Base-by-base conservation (phyloP, 305 asterid genomes). In the Fraxinus dipetala region DNA sequence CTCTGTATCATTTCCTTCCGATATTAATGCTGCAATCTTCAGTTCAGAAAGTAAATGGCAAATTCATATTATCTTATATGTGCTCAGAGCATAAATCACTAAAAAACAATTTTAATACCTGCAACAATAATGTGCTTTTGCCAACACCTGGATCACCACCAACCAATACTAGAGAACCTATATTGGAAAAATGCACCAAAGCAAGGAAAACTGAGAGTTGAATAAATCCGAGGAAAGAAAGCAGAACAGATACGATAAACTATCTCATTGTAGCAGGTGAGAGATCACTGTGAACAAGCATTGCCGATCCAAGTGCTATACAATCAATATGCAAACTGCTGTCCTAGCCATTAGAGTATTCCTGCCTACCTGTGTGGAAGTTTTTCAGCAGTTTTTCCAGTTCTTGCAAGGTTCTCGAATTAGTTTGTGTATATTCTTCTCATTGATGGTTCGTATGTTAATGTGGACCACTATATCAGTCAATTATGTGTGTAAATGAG, bases 141-240 rank as follows among this genome's bases (percentile, higher is more conserved):
- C 99, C 99, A 69, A 96, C 92, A 83, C 99, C 99, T 22, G 99
- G 99, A 88, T 96, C 99, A 77, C 99, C 99, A 43, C 98, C 98
- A 79, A 96, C 93, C 88, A 96, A 90, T 78, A 94, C 93, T 86
- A 96, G 89, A 86, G 98, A 96, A 78, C 99, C 99, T 96, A 89
- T 69, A 80, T 72, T 78, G 65, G 30, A 79, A 81, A 73, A 81
- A 48, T 35, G 48, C 54, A 75, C 77, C 34, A 80, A 14, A n/a
- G 38, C 40, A 30, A 11, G 40, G 34, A 51, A 26, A 56, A 22
- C 14, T 75, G 26, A 77, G 70, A 56, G 76, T 80, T 20, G 13
- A 10, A 56, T 6, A 28, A 5, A 69, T 3, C 10, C 13, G 32
- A 75, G 78, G 31, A 38, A 59, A 51, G 11, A 30, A 40, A 74